Percentiles rank a stretch among this genome's conserved stretches.
phyloP scores from a whole-genome alignment of 768 basidiomycete species.

The Kwoniella shandongensis region DNA sequence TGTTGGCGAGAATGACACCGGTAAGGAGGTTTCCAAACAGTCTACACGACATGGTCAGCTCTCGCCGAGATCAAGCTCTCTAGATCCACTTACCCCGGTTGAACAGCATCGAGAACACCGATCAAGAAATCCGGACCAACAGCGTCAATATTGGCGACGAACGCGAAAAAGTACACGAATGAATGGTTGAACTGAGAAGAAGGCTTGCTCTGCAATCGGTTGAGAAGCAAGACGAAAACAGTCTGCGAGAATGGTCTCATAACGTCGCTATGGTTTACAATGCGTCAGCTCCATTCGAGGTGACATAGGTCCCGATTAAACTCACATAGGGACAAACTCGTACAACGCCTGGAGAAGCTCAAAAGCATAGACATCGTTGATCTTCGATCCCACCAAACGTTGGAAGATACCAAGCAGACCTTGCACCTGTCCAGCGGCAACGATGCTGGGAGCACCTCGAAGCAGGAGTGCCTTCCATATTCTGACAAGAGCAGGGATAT shows the following conservation, averaged over 20 bases:
- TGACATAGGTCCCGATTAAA: too few species aligned
- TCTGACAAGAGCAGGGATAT: constrained; percentile 87
- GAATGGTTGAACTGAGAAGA: constrained; percentile 83
- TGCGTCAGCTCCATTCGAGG: too few species aligned
- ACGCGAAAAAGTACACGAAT: constrained; percentile 75
- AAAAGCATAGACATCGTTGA: constrained; percentile 86
- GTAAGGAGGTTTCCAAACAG: constrained; percentile 77
- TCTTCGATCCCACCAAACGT: constrained; percentile 77
- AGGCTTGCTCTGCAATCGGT: constrained; percentile 80
- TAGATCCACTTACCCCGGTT: constrained; percentile 65
- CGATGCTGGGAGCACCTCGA: constrained; percentile 68
- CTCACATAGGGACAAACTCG: constrained; percentile 72
- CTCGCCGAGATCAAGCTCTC: background rate
- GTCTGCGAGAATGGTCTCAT: constrained; percentile 74
- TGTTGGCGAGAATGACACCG: constrained; percentile 76
- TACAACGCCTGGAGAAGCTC: constrained; percentile 80
- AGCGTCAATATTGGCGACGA: constrained; percentile 70
- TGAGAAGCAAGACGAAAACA: constrained; percentile 70
- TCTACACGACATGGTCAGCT: constrained; percentile 50
- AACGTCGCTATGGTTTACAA: constrained; percentile 57
- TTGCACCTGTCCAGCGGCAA: constrained; percentile 68
- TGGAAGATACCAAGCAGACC: constrained; percentile 88
- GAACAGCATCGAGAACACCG: constrained; percentile 75
- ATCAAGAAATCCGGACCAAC: constrained; percentile 79
- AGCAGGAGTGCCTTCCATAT: constrained; percentile 79